Evolutionary conservation across 2,329 filamentous ascomycete genomes (phyloP), one percentile per base, ranked within the genome.

Genomic region (Huntiella decipiens): DNA sequence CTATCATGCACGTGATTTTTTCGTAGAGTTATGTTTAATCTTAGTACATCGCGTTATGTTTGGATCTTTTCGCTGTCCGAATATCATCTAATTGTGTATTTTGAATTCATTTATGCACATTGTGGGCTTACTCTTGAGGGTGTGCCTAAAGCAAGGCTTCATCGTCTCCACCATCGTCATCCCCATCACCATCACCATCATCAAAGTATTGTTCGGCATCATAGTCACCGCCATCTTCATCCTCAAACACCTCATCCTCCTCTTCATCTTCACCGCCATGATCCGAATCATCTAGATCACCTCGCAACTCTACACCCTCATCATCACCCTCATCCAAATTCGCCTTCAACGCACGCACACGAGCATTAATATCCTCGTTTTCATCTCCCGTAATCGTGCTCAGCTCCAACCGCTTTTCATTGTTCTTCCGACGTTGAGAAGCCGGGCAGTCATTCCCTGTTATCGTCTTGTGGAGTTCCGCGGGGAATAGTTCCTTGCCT

Each of bases 181-280:
- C 68, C 41, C 66, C 66, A 40, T 70, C 69, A 16, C 73, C 70
- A 50, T 71, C 69, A 10, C 70, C 70, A 17, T 66, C 70, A 50
- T 75, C 72, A 55, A 76, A 76, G 59, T 75, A 75, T 7, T 65
- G 64, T 53, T 77, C 73, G 2, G 73, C 73, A 38, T 76, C 68
- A 54, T 77, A 77, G 50, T 76, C 73, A 5, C 73, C 72, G 1
- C 68, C 73, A 42, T 72, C 70, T 48, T 74, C 70, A 46, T 76
- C 73, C 41, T 76, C 69, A 50, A 68, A 70, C 17, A 59, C 61
- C 46, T 69, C 66, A 45, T 69, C 67, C 52, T 68, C 65, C 13
- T 48, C 38, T 38, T 48, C 45, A 15, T 47, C 66, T 44, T 66
- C 64, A 32, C 61, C 60, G 35, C 58, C 54, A 66, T 37, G 36